Percentiles rank a stretch among this genome's conserved stretches.
These are phyloP conservation scores for Talaromyces sp. DNA, from an alignment of 2,329 filamentous ascomycete genomes.

Conservation along the genomic window DNA sequence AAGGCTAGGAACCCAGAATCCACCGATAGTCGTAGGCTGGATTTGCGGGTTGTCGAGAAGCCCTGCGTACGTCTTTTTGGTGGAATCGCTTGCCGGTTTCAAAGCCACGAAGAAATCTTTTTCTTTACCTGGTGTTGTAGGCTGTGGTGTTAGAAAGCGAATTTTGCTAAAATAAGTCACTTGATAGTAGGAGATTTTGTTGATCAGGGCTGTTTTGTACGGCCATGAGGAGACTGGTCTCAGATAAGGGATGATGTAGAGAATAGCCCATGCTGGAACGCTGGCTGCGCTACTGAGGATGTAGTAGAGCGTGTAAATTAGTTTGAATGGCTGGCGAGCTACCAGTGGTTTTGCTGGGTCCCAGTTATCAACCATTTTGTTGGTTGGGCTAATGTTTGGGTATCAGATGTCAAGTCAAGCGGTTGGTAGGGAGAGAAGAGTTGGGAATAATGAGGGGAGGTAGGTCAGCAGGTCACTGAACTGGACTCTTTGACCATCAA, in stretches of 20 bases:
- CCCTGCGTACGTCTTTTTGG: slow-evolving; percentile 4
- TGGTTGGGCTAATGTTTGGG: not conserved
- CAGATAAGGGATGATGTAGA: not conserved
- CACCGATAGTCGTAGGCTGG: slow-evolving; percentile 4
- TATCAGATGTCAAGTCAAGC: not conserved
- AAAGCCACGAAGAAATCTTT: not conserved
- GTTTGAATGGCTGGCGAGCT: slow-evolving; percentile 9
- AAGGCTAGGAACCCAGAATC: slow-evolving; percentile 9
- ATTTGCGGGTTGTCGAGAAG: slow-evolving; percentile 4
- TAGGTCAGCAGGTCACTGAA: not conserved
- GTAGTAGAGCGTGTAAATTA: slow-evolving; percentile 6
- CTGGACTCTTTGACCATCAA: not conserved
- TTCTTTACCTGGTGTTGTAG: not conserved
- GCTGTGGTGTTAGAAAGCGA: not conserved
- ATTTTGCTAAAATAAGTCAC: not conserved
- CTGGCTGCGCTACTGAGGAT: not conserved
- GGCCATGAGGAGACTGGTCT: slow-evolving; percentile 13
- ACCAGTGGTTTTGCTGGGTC: slow-evolving; percentile 10
- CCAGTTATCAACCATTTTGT: slow-evolving; percentile 7
- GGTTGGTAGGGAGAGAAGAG: not conserved
- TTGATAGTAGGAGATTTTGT: not conserved
- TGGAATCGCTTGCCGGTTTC: not conserved
- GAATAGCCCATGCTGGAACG: not conserved
- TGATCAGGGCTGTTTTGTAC: slow-evolving; percentile 7
- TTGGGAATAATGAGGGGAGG: not conserved